Conservation (phyloP, 805 yeast species). For the Phaffomyces opuntiae region DNA sequence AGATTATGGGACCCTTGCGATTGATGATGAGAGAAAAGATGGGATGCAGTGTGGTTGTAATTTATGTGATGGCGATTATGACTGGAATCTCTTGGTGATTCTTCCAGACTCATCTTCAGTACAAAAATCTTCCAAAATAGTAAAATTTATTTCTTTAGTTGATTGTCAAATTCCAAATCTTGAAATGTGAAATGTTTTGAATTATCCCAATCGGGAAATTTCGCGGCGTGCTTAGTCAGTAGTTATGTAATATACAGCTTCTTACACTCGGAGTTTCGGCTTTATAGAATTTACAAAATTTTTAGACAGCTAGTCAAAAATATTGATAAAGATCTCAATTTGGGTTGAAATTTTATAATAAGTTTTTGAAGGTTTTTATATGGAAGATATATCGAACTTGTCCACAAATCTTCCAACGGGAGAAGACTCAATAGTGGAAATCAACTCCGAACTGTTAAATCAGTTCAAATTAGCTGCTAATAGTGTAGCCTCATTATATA, state of each 20-base stretch:
- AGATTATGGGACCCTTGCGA: background rate
- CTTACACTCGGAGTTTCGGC: background rate
- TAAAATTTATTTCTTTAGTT: background rate
- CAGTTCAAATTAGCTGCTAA: conserved; percentile 69
- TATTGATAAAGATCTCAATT: background rate
- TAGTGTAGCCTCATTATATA: conserved; percentile 58
- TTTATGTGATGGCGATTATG: background rate
- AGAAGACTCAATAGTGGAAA: conserved; percentile 39
- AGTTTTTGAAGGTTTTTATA: background rate
- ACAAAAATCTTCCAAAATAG: background rate
- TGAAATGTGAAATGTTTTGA: conserved; percentile 1
- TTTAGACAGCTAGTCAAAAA: background rate
- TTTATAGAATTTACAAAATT: background rate
- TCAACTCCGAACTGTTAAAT: conserved; percentile 46
- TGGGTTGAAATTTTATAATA: too few relatives aligned
- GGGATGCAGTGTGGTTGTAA: background rate
- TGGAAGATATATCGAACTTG: conserved; percentile 54
- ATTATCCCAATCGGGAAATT: conserved; percentile 2
- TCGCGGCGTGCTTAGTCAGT: background rate
- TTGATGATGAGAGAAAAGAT: background rate
- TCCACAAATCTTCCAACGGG: conserved; percentile 46
- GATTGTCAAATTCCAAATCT: background rate
- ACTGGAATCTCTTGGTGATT: background rate
- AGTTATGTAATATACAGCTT: background rate
- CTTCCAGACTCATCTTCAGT: background rate